Evolutionary conservation across 2,329 filamentous ascomycete species (phyloP).

Genomic region (Colletotrichum gloeosporioides): DNA sequence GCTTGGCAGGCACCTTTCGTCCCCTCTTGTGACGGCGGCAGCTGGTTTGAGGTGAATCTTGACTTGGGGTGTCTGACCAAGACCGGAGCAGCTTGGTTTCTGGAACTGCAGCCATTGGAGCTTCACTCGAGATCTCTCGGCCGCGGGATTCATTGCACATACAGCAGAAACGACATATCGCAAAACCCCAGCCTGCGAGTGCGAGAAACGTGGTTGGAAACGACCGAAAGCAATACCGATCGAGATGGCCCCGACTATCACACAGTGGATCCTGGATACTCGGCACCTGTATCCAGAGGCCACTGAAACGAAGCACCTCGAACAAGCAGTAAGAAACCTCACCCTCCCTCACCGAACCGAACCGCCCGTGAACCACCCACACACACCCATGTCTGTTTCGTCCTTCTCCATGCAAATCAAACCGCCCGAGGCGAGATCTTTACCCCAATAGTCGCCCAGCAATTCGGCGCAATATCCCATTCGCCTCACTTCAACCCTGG

Average conservation of each 20-base stretch:
- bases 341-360: neutral
- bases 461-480: neutral
- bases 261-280: conserved; percentile 70
- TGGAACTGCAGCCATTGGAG: neutral
- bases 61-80: neutral
- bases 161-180: neutral
- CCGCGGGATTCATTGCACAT: neutral
- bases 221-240: neutral
- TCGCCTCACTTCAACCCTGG: neutral
- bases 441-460: neutral
- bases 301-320: conserved; percentile 52
- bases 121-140: neutral
- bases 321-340: conserved; percentile 45
- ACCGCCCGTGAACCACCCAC: neutral
- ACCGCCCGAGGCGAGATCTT: neutral
- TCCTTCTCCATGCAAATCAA: neutral
- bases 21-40: neutral
- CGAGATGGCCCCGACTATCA: conserved; percentile 39
- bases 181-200: neutral
- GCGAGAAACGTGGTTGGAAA: neutral
- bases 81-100: neutral
- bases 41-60: neutral
- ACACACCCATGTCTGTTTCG: neutral
- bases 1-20: conserved; percentile 2
- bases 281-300: conserved; percentile 61